Evolutionary conservation across 106 monocot species (phyloP), one percentile per base, ranked within the genome.

Genomic region (Dendrobium huoshanense): DNA sequence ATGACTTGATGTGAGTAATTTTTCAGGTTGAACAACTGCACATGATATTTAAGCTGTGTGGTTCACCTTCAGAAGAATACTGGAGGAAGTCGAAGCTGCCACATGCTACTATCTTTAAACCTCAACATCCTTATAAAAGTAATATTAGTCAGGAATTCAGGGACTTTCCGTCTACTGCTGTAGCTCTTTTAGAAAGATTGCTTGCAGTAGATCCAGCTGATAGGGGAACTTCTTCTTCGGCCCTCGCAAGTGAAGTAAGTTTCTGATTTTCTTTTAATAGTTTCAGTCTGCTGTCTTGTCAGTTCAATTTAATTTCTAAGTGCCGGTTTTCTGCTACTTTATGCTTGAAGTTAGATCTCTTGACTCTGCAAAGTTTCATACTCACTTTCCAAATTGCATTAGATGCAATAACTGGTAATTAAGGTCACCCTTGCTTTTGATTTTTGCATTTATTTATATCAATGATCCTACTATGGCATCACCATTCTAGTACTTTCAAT

Each of bases 21-120:
- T 72, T 54, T 41, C 75, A 95, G 95, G 92, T 96, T 18, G 96
- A 96, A 80, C 96, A 96, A 79, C 83, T 96, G n/a, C 96, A 96
- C 83, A 96, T 90, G 85, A 93, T 96, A 5, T 96, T 96, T 77
- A 96, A 96, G 87, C 89, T 96, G 19, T 96, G 96, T 76, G 96
- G 96, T 4, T 96, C 96, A 19, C 96, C 93, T 83, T 83, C 87
- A 61, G 94, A 94, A n/a, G 90, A 88, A 18, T 96, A 88, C 72
- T 96, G 96, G 96, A 87, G 78, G 64, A 93, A 88, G 56, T 80
- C 87, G 10, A 91, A 85, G 44, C 74, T 88, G 61, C 85, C 88
- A 7, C 88, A 91, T 87, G 84, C 87, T 17, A 85, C 91, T 41
- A 75, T 92, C 43, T 94, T 93, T 75, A 92, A 85, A 78, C 96